Conservation (phyloP, 2,329 filamentous ascomycete species). For the Talaromyces sp. region DNA sequence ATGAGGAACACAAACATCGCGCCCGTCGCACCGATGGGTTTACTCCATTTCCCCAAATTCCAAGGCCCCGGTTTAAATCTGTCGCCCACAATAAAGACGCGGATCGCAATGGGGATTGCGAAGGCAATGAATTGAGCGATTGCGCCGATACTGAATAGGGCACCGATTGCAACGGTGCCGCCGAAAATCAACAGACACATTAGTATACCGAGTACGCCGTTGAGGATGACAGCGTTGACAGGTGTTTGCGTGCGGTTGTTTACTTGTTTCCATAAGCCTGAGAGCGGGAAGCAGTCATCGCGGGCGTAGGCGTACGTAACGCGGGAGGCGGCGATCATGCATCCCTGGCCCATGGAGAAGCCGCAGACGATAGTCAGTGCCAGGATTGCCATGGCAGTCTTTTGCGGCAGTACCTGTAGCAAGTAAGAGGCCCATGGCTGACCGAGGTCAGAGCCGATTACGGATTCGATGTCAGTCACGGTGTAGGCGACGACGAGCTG, state of each 20-base stretch:
- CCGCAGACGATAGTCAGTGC: slow-evolving; percentile 65
- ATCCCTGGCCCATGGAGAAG: slow-evolving; percentile 70
- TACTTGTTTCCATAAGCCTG: slow-evolving; percentile 57
- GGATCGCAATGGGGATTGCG: slow-evolving; percentile 43
- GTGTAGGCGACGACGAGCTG: slow-evolving; percentile 72
- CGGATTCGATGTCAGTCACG: slow-evolving; percentile 59
- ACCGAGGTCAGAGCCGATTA: slow-evolving; percentile 60
- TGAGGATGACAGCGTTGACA: slow-evolving; percentile 69
- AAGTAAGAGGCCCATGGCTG: slow-evolving; percentile 70
- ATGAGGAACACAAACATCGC: slow-evolving; percentile 62
- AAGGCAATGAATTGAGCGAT: slow-evolving; percentile 62
- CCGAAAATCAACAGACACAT: slow-evolving; percentile 64
- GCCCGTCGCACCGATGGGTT: slow-evolving; percentile 56
- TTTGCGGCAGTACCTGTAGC: slow-evolving; percentile 61
- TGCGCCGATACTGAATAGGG: slow-evolving; percentile 67
- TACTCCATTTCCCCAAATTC: slow-evolving; percentile 61
- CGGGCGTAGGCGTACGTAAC: slow-evolving; percentile 72
- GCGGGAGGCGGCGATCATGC: slow-evolving; percentile 65
- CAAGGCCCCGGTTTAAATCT: slow-evolving; percentile 66
- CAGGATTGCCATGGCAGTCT: slow-evolving; percentile 61
- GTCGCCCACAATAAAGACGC: slow-evolving; percentile 54
- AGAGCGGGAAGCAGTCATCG: slow-evolving; percentile 66
- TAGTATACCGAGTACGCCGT: slow-evolving; percentile 57
- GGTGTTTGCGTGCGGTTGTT: slow-evolving; percentile 62
- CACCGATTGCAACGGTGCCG: slow-evolving; percentile 60